Percentiles rank a stretch among this genome's conserved stretches.
These are phyloP conservation scores for Luvunga scandens DNA, from an alignment of 345 rosid species.

Conservation along the genomic window DNA sequence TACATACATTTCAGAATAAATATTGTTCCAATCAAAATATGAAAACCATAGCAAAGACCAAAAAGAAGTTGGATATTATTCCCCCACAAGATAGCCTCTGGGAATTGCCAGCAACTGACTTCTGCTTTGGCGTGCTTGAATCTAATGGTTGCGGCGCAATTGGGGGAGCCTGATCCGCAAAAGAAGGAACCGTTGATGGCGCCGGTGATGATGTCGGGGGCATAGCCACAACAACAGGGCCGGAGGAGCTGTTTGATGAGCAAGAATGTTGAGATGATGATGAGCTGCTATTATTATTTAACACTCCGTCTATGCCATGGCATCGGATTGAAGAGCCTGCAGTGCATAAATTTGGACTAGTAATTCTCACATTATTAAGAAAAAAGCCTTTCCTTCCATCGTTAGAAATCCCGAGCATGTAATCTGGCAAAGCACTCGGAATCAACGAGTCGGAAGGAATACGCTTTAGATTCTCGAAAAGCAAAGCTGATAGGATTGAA, in stretches of 20 bases:
- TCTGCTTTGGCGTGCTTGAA: not conserved
- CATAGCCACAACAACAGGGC: not conserved
- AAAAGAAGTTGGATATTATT: not conserved
- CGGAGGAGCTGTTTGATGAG: conserved; percentile 18
- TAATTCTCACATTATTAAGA: conserved; percentile 61
- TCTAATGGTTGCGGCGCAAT: conserved; percentile 17
- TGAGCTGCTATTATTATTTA: conserved; percentile 18
- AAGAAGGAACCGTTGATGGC: not conserved
- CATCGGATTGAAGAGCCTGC: conserved; percentile 62
- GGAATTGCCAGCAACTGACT: conserved; percentile 8
- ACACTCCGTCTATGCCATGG: conserved; percentile 68
- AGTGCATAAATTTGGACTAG: conserved; percentile 59
- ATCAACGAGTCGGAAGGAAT: conserved; percentile 61
- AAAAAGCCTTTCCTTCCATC: conserved; percentile 45
- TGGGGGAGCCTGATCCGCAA: not conserved
- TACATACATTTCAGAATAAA: no score
- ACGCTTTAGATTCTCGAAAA: conserved; percentile 52
- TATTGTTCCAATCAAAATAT: not conserved
- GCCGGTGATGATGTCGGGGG: conserved; percentile 8
- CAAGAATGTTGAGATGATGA: conserved; percentile 22
- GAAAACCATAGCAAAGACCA: not conserved
- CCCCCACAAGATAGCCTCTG: not conserved
- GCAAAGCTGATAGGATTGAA: conserved; percentile 67
- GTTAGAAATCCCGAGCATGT: conserved; percentile 46
- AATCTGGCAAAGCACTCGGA: conserved; percentile 49